Evolutionary conservation across 1,284 basidiomycete species (phyloP).

Genomic region (Blastosporella zonata): DNA sequence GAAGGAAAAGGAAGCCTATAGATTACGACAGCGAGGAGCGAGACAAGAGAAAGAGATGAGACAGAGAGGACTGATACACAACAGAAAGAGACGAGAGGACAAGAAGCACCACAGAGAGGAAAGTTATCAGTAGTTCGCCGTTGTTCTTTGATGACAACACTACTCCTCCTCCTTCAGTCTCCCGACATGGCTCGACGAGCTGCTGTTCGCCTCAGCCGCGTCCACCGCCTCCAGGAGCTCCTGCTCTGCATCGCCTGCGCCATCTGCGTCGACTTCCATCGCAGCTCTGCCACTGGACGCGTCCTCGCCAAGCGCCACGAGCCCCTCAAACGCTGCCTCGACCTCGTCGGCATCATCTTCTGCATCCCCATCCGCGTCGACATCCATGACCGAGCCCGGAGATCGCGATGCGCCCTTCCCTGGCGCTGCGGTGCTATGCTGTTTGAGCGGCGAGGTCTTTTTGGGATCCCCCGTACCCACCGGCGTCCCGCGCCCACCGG

Average conservation of each 20-base stretch:
- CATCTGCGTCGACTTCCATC: conserved; percentile 15
- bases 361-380: conserved; percentile 19
- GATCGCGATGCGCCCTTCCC: conserved; percentile 10
- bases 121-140: background rate
- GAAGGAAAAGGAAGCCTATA: background rate
- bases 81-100: background rate
- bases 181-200: conserved; percentile 7
- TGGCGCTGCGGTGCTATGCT: background rate
- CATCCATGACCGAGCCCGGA: conserved; percentile 13
- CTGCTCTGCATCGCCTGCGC: conserved; percentile 21
- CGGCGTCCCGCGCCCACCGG: conserved; percentile 4
- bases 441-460: conserved; percentile 10
- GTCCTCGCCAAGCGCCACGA: conserved; percentile 8
- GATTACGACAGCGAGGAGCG: background rate
- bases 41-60: background rate
- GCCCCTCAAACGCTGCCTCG: conserved; percentile 19
- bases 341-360: conserved; percentile 18
- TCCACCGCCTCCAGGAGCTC: conserved; percentile 28
- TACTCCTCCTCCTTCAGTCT: conserved; percentile 14
- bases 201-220: conserved; percentile 25
- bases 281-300: conserved; percentile 1
- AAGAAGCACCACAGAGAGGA: background rate
- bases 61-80: background rate
- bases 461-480: conserved; percentile 9
- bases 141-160: background rate